These are phyloP conservation scores for Sclerotinia spermophila DNA, from an alignment of 2,329 filamentous ascomycete species.

Conservation along the genomic window DNA sequence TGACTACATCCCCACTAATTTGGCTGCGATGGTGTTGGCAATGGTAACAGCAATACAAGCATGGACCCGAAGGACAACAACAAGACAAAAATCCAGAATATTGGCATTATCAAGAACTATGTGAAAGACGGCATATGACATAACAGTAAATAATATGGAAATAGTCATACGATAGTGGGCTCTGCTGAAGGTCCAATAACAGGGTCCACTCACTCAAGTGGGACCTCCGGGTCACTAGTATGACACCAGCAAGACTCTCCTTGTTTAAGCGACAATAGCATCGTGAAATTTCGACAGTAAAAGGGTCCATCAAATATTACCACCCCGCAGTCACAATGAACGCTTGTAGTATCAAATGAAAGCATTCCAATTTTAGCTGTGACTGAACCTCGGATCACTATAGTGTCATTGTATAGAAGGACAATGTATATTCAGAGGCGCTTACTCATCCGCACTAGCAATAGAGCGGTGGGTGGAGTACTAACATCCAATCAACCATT, in stretches of 20 bases:
- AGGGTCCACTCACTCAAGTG: background rate
- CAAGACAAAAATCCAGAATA: background rate
- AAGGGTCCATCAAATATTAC: background rate
- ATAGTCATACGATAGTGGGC: rapidly evolving
- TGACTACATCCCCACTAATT: background rate
- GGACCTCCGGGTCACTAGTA: background rate
- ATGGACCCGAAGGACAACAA: background rate
- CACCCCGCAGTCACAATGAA: background rate
- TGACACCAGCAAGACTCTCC: background rate
- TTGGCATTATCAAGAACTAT: background rate
- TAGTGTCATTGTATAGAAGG: too few species aligned
- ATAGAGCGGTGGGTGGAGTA: background rate
- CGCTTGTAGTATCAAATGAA: background rate
- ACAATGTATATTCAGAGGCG: background rate
- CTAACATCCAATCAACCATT: background rate
- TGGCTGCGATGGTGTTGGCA: background rate
- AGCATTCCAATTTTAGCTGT: background rate
- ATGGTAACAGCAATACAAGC: background rate
- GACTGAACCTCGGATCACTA: background rate
- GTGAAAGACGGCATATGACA: background rate
- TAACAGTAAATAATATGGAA: rapidly evolving
- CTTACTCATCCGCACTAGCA: background rate
- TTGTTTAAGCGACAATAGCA: constrained; percentile 2
- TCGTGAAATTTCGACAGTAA: background rate
- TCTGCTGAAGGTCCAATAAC: background rate